A percentile compares a stretch with the other conserved stretches of the same genome.
These are phyloP conservation scores for Mortierella sp. DNA, from an alignment of 371 early-diverging fungal species.

Conservation along the genomic window DNA sequence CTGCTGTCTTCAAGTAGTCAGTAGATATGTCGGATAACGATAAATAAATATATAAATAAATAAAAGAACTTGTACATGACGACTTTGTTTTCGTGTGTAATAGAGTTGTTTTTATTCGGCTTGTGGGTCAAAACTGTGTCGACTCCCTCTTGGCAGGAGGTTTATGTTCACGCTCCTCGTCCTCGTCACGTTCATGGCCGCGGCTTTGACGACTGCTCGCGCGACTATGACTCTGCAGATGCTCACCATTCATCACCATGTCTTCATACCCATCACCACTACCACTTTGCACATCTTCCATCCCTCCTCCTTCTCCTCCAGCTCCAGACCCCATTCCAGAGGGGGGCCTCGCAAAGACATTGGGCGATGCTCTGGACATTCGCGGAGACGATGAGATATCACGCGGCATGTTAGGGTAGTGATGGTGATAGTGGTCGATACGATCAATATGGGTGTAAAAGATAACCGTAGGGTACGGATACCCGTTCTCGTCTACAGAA, in stretches of 20 bases:
- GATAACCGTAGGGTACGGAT: neutral
- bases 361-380: neutral
- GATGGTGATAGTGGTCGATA: neutral
- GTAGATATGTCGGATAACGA: no score
- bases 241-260: neutral
- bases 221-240: neutral
- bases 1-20: conserved; percentile 63
- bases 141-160: neutral
- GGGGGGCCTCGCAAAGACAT: neutral
- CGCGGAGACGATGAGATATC: neutral
- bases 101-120: neutral
- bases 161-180: neutral
- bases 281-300: neutral
- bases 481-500: neutral
- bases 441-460: conserved; percentile 19
- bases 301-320: neutral
- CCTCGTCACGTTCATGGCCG: neutral
- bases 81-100: neutral
- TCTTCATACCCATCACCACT: neutral
- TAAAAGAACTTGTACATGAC: conserved; percentile 8
- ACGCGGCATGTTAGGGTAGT: neutral
- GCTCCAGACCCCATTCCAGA: no score
- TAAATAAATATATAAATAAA: no score
- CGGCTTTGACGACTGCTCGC: neutral
- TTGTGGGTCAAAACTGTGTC: neutral